phyloP scores from a whole-genome alignment of 306 rosid genomes.

The Lotus japonicus region DNA sequence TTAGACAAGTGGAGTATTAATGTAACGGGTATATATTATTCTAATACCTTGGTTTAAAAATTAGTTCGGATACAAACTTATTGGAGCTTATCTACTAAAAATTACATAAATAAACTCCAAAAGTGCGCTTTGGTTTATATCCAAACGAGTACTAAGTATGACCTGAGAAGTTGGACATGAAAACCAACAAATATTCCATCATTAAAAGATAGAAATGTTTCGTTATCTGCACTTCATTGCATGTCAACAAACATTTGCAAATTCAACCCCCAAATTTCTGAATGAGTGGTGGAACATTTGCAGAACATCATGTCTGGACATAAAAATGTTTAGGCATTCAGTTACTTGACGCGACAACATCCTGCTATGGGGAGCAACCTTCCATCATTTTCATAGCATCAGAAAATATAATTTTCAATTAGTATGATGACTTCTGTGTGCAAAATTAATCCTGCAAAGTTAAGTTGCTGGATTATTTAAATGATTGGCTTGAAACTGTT shows the following conservation, averaged over 20 bases:
- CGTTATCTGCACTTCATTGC: not conserved
- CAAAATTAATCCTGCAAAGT: constrained; percentile 12
- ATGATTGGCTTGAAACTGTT: constrained; percentile 67
- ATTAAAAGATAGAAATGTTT: constrained; percentile 7
- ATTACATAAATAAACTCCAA: too few species aligned
- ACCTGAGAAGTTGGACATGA: constrained; percentile 22
- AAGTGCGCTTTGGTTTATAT: not conserved
- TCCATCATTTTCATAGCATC: not conserved
- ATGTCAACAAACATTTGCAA: not conserved
- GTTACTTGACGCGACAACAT: not conserved
- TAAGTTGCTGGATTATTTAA: constrained; percentile 28
- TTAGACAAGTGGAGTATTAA: not conserved
- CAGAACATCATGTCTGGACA: not conserved
- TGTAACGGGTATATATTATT: too few species aligned
- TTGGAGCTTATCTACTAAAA: too few species aligned
- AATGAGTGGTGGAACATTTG: not conserved
- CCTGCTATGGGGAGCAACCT: not conserved
- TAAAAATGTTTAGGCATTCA: not conserved
- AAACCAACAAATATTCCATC: constrained; percentile 23
- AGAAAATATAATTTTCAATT: not conserved
- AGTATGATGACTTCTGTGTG: not conserved
- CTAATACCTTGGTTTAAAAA: too few species aligned
- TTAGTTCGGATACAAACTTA: too few species aligned
- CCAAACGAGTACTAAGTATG: not conserved
- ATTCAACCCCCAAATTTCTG: not conserved